Percentiles rank a stretch among this genome's conserved stretches.
Evolutionary conservation across 345 rosid species (phyloP).

Genomic region (Sonneratia caseolaris): DNA sequence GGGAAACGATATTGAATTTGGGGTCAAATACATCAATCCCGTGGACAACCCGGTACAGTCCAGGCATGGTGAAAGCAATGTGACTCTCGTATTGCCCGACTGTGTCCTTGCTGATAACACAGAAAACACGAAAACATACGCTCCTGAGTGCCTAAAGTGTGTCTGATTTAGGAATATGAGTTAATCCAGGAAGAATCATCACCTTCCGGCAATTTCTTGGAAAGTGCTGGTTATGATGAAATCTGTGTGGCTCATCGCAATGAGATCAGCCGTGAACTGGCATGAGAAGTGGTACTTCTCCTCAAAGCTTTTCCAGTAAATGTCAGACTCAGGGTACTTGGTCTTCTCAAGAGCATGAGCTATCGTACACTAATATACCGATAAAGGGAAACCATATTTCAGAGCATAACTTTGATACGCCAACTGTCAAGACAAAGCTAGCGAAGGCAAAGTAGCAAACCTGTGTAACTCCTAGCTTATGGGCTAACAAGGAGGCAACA

Average conservation of each 20-base stretch:
- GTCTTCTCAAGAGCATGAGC: slow-evolving; percentile 97
- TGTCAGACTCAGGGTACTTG: slow-evolving; percentile 88
- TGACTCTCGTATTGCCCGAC: slow-evolving; percentile 86
- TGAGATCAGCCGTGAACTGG: slow-evolving; percentile 91
- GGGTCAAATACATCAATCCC: slow-evolving; percentile 76
- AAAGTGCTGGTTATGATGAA: slow-evolving; percentile 96
- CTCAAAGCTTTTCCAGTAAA: slow-evolving; percentile 85
- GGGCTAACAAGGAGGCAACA: slow-evolving; percentile 82
- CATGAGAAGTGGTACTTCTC: slow-evolving; percentile 91
- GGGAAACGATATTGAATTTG: slow-evolving; percentile 88
- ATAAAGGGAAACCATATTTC: not conserved
- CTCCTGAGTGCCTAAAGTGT: not conserved
- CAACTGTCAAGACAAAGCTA: not conserved
- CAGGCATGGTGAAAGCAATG: slow-evolving; percentile 72
- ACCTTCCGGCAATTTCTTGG: slow-evolving; percentile 99
- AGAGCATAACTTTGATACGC: not conserved
- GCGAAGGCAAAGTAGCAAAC: slow-evolving; percentile 18
- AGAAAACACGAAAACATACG: not conserved
- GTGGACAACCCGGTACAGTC: slow-evolving; percentile 70
- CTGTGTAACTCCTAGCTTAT: slow-evolving; percentile 89
- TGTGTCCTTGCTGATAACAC: slow-evolving; percentile 54
- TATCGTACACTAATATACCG: slow-evolving; percentile 62
- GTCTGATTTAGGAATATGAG: not conserved
- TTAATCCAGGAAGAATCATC: not conserved
- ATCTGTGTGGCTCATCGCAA: slow-evolving; percentile 95